phyloP scores from a whole-genome alignment of 345 rosid genomes.

The Eucalyptus dawsonii region DNA sequence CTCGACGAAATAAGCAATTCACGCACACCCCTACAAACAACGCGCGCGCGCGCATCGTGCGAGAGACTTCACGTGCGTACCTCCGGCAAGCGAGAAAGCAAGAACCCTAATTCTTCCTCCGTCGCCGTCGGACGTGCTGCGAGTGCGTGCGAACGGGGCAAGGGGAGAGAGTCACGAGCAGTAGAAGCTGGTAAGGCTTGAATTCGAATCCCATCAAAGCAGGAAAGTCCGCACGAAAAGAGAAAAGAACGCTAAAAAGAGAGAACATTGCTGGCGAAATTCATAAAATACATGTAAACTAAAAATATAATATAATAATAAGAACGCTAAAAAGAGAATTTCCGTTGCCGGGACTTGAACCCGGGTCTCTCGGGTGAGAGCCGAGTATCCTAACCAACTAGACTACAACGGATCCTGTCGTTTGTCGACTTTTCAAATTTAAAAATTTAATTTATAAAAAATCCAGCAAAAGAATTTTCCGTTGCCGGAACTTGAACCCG shows the following conservation, averaged over 20 bases:
- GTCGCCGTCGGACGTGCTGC: neutral
- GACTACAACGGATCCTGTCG: conserved; percentile 21
- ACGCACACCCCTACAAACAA: neutral
- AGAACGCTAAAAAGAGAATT: neutral
- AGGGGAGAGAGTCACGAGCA: neutral
- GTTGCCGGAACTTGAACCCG: conserved; percentile 32
- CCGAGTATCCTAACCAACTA: conserved; percentile 36
- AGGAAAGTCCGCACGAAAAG: neutral
- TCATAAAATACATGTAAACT: neutral
- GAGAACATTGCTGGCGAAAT: neutral
- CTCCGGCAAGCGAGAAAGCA: neutral
- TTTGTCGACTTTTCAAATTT: fast-evolving
- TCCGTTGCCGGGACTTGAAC: conserved; percentile 31
- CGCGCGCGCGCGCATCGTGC: neutral
- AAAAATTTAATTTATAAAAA: too few relatives aligned
- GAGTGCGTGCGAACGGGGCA: neutral
- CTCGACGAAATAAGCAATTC: neutral
- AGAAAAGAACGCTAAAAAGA: neutral
- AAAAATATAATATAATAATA: neutral
- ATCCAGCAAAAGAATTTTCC: neutral
- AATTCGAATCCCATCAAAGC: neutral
- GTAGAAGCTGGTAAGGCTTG: neutral
- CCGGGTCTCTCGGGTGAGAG: conserved; percentile 41
- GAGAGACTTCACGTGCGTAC: neutral
- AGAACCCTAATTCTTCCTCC: neutral